phyloP scores from a whole-genome alignment of 805 yeast species.

The Sugiyamaella lignohabitans region DNA sequence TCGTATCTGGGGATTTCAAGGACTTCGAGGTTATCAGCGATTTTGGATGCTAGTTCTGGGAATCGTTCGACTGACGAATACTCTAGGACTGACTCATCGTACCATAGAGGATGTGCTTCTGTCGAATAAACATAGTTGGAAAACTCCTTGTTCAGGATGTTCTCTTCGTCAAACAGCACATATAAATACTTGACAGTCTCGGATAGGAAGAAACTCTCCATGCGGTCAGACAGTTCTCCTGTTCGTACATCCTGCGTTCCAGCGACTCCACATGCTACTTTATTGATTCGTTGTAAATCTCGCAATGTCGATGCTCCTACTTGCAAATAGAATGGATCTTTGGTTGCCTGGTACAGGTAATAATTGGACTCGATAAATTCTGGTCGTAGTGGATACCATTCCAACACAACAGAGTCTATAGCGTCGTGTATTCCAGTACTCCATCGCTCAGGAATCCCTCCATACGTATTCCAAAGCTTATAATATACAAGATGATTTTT shows the following conservation, averaged over 20 bases:
- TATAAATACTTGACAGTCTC: conserved; percentile 83
- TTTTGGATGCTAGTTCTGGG: conserved; percentile 6
- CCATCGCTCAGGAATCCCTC: conserved; percentile 90
- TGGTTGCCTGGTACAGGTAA: conserved; percentile 73
- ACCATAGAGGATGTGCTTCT: conserved; percentile 90
- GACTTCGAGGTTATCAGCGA: neutral
- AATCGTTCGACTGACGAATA: conserved; percentile 18
- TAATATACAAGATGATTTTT: conserved; percentile 53
- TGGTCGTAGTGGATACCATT: conserved; percentile 92
- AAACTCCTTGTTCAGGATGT: conserved; percentile 40
- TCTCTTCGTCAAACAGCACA: conserved; percentile 65
- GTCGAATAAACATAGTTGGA: conserved; percentile 60
- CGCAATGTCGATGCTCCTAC: conserved; percentile 62
- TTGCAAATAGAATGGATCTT: conserved; percentile 73
- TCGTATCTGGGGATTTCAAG: no score
- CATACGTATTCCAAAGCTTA: conserved; percentile 75
- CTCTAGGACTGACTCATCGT: conserved; percentile 34
- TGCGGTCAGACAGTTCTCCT: conserved; percentile 62
- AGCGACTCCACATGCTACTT: conserved; percentile 70
- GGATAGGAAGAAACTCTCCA: conserved; percentile 87
- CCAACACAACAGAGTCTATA: conserved; percentile 42
- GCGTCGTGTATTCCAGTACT: conserved; percentile 13
- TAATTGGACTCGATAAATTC: conserved; percentile 89
- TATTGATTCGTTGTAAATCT: conserved; percentile 47
- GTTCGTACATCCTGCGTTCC: conserved; percentile 65